Conservation (phyloP, 345 rosid species). For the Laguncularia racemosa region DNA sequence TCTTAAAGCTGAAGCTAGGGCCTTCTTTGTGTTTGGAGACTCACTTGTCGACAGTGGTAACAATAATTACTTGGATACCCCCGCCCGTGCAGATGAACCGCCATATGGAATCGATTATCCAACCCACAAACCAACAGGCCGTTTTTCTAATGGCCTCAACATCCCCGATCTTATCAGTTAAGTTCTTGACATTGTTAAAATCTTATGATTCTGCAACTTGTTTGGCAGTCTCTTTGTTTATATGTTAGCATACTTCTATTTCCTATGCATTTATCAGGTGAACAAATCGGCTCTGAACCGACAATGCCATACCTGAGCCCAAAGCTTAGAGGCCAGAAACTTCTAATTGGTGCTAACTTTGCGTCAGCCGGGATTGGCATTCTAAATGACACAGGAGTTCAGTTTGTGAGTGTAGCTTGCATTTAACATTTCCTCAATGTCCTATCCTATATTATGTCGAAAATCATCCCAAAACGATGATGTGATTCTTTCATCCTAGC, state of each 20-base stretch:
- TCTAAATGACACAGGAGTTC: constrained; percentile 60
- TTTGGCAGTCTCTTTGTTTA: neutral
- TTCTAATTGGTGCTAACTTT: constrained; percentile 74
- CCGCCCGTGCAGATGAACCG: constrained; percentile 39
- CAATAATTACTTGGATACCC: constrained; percentile 40
- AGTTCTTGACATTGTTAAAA: neutral
- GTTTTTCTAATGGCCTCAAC: constrained; percentile 44
- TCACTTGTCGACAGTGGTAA: constrained; percentile 46
- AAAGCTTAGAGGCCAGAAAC: constrained; percentile 38
- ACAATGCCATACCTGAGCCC: constrained; percentile 74
- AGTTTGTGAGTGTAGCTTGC: constrained; percentile 33
- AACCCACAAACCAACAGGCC: constrained; percentile 34
- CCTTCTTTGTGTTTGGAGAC: constrained; percentile 35
- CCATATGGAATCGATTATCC: constrained; percentile 46
- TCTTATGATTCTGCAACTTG: neutral
- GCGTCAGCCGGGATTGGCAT: constrained; percentile 88
- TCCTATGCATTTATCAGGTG: constrained; percentile 17
- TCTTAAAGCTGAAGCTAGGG: constrained; percentile 8
- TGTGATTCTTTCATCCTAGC: neutral
- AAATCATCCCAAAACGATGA: neutral
- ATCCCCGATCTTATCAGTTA: constrained; percentile 39
- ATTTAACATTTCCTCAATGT: too few relatives aligned
- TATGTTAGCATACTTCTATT: neutral
- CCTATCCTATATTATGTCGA: neutral
- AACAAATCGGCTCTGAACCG: constrained; percentile 31